These are phyloP conservation scores for Neospora caninum DNA, from an alignment of 169 alveolate genomes.

Conservation along the genomic window DNA sequence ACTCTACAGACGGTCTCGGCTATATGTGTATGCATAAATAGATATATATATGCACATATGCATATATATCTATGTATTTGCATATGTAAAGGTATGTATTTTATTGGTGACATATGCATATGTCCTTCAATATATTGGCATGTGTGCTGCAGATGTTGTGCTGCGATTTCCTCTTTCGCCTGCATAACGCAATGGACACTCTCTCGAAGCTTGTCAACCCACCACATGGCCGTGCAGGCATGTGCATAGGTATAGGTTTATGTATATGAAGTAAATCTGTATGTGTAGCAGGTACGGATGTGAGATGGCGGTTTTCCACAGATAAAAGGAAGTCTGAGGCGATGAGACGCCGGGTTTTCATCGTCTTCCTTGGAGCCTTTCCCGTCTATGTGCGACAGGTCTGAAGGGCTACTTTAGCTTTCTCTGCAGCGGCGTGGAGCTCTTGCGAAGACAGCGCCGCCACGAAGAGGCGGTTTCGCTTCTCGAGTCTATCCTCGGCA, in stretches of 20 bases:
- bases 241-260: background rate
- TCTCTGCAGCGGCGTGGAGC: slow-evolving; percentile 36
- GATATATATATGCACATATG: background rate
- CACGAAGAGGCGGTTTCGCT: slow-evolving; percentile 3
- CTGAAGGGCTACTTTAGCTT: slow-evolving; percentile 26
- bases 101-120: background rate
- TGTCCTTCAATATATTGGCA: background rate
- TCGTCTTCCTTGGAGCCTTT: too few relatives aligned
- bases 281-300: too few relatives aligned
- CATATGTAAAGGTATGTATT: background rate
- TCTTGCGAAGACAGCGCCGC: slow-evolving; percentile 1
- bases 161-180: background rate
- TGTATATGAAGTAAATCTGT: too few relatives aligned
- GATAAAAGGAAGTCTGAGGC: too few relatives aligned
- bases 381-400: background rate
- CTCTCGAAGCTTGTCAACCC: too few relatives aligned
- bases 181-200: too few relatives aligned
- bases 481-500: background rate
- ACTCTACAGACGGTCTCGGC: too few relatives aligned
- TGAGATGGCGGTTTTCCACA: too few relatives aligned
- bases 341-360: too few relatives aligned
- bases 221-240: too few relatives aligned
- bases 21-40: background rate
- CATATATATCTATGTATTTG: background rate
- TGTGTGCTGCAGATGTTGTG: background rate